Conservation (phyloP, 2,329 filamentous ascomycete genomes). For the Apiospora sp. region DNA sequence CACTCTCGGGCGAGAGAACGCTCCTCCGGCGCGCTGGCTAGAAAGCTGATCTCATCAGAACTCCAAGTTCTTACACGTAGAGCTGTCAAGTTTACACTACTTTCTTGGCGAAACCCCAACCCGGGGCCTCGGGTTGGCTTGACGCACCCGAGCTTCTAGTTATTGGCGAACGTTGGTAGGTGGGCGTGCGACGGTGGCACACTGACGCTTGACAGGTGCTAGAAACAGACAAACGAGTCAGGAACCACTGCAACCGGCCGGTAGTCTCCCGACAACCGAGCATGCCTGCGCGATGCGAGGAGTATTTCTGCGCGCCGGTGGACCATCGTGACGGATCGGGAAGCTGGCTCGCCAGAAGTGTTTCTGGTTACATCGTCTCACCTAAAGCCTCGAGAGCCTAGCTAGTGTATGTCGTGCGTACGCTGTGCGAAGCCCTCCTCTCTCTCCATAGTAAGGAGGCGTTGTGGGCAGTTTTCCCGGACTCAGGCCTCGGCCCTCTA, state of each 20-base stretch:
- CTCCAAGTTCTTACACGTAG: no score
- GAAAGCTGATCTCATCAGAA: no score
- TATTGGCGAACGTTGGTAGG: neutral
- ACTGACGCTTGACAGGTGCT: neutral
- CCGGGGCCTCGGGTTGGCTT: neutral
- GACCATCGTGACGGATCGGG: neutral
- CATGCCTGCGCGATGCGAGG: neutral
- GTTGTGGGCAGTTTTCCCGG: neutral
- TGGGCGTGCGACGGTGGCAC: neutral
- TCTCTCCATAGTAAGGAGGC: neutral
- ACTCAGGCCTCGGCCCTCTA: neutral
- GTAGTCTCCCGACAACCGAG: neutral
- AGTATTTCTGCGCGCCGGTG: neutral
- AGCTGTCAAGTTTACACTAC: neutral
- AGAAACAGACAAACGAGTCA: neutral
- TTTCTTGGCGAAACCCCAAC: slow-evolving; percentile 3
- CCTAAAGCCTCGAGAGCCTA: neutral
- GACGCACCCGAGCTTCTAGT: neutral
- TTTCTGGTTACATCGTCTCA: neutral
- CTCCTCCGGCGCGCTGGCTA: neutral
- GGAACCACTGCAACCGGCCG: neutral
- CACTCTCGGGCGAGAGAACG: neutral
- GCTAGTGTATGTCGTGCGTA: neutral
- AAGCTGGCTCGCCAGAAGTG: neutral
- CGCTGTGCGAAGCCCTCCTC: neutral